These are phyloP conservation scores for Pelargonium australe DNA, from an alignment of 441 rosid genomes.

Conservation along the genomic window DNA sequence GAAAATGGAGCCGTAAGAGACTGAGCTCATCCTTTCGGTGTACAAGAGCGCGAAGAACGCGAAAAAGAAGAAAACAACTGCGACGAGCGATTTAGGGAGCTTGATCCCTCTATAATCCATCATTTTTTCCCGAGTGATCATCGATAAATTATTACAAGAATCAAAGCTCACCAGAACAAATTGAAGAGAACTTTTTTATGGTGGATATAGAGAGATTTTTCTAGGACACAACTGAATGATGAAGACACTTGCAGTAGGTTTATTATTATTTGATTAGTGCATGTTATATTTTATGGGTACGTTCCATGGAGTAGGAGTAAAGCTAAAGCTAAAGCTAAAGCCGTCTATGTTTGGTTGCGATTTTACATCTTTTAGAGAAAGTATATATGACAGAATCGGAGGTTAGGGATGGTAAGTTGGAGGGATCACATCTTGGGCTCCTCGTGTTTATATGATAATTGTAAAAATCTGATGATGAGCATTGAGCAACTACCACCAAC, in stretches of 20 bases:
- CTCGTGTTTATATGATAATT: not conserved
- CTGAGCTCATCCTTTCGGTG: conserved; percentile 41
- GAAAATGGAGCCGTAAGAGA: conserved; percentile 26
- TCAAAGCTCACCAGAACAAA: not conserved
- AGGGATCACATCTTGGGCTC: conserved; percentile 37
- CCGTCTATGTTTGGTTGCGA: conserved; percentile 25
- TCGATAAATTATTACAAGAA: too few species aligned
- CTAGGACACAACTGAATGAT: not conserved
- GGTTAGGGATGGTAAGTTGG: conserved; percentile 41
- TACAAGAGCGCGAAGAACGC: conserved; percentile 52
- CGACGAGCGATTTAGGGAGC: conserved; percentile 48
- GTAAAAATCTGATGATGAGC: not conserved
- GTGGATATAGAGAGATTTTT: not conserved
- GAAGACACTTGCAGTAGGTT: not conserved
- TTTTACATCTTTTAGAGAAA: not conserved
- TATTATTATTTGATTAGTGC: not conserved
- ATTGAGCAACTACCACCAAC: not conserved
- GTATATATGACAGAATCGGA: conserved; percentile 13
- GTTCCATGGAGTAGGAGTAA: conserved; percentile 64
- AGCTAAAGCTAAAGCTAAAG: conserved; percentile 60
- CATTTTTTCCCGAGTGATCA: not conserved
- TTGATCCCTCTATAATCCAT: conserved; percentile 27
- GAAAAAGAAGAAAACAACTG: conserved; percentile 37
- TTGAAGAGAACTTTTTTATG: conserved; percentile 19
- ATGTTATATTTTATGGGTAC: conserved; percentile 16